Percentiles rank a stretch among this genome's conserved stretches.
Evolutionary conservation across 306 rosid genomes (phyloP).

Genomic region (Gastrolobium villosum): DNA sequence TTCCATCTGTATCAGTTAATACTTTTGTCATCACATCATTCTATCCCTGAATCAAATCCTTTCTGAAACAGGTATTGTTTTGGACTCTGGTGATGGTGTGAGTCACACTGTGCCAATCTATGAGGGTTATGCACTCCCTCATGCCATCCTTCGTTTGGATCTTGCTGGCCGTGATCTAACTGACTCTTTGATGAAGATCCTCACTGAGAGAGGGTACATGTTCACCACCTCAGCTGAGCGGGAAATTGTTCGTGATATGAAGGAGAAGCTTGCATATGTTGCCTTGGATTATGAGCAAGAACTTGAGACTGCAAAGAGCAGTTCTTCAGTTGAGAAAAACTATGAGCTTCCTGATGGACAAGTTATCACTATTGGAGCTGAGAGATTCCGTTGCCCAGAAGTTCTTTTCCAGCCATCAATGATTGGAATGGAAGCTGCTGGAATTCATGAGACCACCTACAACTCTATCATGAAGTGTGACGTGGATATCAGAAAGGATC

Average conservation of each 20-base stretch:
- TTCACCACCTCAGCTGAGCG: slow-evolving; percentile 99
- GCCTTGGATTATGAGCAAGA: slow-evolving; percentile 96
- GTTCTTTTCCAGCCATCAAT: slow-evolving; percentile 99
- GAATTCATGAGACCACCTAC: slow-evolving; percentile 97
- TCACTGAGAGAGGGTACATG: slow-evolving; percentile 98
- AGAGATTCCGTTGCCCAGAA: slow-evolving; percentile 97
- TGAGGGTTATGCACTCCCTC: slow-evolving; percentile 97
- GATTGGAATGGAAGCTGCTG: slow-evolving; percentile 99
- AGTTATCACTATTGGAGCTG: slow-evolving; percentile 96
- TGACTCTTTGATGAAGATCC: slow-evolving; percentile 94
- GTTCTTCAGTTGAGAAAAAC: slow-evolving; percentile 95
- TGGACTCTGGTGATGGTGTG: slow-evolving; percentile 98
- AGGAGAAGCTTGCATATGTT: slow-evolving; percentile 98
- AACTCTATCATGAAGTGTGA: slow-evolving; percentile 99
- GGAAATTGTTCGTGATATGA: slow-evolving; percentile 99
- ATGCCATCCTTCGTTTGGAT: slow-evolving; percentile 96
- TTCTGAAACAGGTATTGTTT: slow-evolving; percentile 75
- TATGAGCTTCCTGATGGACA: slow-evolving; percentile 96
- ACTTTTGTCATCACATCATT: neutral
- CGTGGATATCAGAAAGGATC: slow-evolving; percentile 96
- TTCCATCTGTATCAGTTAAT: neutral
- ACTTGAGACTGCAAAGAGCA: slow-evolving; percentile 95
- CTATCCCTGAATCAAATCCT: slow-evolving; percentile 29
- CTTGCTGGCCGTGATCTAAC: slow-evolving; percentile 99
- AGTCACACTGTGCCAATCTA: slow-evolving; percentile 98